These are phyloP conservation scores for Astrocystis sublimbata DNA, from an alignment of 495 filamentous ascomycete species.

Conservation along the genomic window DNA sequence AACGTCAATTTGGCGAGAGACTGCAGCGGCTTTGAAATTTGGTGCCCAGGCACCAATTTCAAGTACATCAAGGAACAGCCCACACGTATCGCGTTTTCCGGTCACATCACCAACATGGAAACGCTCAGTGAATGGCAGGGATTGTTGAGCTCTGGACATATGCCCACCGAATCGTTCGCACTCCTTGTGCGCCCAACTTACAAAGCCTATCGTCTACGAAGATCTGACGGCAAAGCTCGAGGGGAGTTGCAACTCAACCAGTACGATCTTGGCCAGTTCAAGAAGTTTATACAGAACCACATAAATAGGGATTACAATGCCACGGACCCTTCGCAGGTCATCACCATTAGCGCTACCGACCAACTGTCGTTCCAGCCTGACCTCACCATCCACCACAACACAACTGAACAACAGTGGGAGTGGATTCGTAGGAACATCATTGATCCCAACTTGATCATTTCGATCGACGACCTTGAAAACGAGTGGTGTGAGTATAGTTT, in stretches of 20 bases:
- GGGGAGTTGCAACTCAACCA: background rate
- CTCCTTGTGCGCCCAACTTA: slow-evolving; percentile 9
- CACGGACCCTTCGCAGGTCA: background rate
- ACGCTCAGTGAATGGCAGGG: background rate
- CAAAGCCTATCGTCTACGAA: slow-evolving; percentile 1
- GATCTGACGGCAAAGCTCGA: background rate
- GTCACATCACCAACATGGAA: background rate
- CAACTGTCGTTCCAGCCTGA: slow-evolving; percentile 13
- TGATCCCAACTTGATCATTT: slow-evolving; percentile 22
- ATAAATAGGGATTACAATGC: slow-evolving; percentile 13
- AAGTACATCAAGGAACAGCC: background rate
- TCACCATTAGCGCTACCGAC: slow-evolving; percentile 17
- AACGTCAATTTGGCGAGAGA: background rate
- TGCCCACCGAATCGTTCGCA: background rate
- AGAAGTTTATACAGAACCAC: background rate
- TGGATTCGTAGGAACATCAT: slow-evolving; percentile 28
- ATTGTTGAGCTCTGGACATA: background rate
- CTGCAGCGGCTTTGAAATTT: slow-evolving; percentile 10
- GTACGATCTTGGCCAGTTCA: background rate
- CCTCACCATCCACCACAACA: slow-evolving; percentile 19
- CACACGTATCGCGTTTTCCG: background rate
- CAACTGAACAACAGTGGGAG: slow-evolving; percentile 25
- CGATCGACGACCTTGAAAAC: slow-evolving; percentile 11
- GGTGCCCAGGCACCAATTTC: slow-evolving; percentile 12
- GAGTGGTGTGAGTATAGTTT: slow-evolving; percentile 27